Evolutionary conservation across 805 yeast genomes (phyloP).

Genomic region (Metschnikowia chrysomelidarum): DNA sequence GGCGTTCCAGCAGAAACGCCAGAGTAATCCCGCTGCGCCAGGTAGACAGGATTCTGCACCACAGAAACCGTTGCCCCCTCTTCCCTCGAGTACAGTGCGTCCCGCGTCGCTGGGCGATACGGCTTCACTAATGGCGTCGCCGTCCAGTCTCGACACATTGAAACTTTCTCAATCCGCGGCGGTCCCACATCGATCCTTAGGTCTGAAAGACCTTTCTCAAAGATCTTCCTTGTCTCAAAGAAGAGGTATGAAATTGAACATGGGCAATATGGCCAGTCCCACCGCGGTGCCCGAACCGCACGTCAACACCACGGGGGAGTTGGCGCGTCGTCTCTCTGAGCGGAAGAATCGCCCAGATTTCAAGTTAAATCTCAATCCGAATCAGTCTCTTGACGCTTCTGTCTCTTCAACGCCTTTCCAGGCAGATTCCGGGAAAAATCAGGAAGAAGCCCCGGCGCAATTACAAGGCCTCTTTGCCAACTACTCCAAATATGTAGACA

Average conservation of each 20-base stretch:
- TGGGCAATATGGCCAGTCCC: slow-evolving; percentile 25
- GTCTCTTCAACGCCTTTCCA: slow-evolving; percentile 20
- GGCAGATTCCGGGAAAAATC: slow-evolving; percentile 16
- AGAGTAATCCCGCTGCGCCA: slow-evolving; percentile 12
- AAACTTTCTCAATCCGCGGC: slow-evolving; percentile 3
- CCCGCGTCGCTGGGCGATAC: slow-evolving; percentile 15
- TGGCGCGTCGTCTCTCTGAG: slow-evolving; percentile 37
- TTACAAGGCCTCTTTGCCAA: slow-evolving; percentile 71
- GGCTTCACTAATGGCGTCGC: slow-evolving; percentile 13
- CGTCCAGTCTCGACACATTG: slow-evolving; percentile 6
- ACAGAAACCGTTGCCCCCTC: slow-evolving; percentile 18
- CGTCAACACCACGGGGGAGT: slow-evolving; percentile 31
- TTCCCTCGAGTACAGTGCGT: slow-evolving; percentile 11
- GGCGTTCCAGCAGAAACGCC: slow-evolving; percentile 83
- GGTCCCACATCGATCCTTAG: slow-evolving; percentile 3
- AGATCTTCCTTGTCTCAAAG: slow-evolving; percentile 52
- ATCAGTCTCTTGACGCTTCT: slow-evolving; percentile 15
- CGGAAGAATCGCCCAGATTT: slow-evolving; percentile 41
- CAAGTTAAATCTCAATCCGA: slow-evolving; percentile 31
- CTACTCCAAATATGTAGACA: slow-evolving; percentile 85
- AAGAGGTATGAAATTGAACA: slow-evolving; percentile 52
- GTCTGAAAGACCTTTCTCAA: slow-evolving; percentile 22
- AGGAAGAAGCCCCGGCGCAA: slow-evolving; percentile 11
- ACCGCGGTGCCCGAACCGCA: slow-evolving; percentile 11
- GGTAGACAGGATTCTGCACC: slow-evolving; percentile 12